Evolutionary conservation across 2,329 filamentous ascomycete species (phyloP), one percentile per base, ranked within the genome.

Genomic region (Stagonosporopsis rhizophila): DNA sequence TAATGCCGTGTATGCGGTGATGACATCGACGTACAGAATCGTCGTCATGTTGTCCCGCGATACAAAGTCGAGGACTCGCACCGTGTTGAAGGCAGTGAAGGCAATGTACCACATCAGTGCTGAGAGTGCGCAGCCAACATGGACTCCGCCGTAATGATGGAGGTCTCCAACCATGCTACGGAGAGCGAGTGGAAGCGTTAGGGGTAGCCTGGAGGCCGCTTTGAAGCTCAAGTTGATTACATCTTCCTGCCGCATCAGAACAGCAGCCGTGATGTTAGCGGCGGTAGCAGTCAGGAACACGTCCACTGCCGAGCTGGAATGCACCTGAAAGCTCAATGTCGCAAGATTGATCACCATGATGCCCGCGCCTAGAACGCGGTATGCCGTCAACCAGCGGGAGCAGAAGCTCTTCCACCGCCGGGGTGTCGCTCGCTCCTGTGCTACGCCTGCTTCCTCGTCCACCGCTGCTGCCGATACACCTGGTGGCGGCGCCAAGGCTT

Each of bases 91-190:
- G 4, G 66, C 66, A 2, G 74, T 68, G 56, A 81, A 77, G 41
- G 75, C 56, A n/a, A 77, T 66, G 64, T 79, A 82, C 81, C 81
- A 83, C 17, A 70, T 40, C 6, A 69, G 60, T 1, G 70, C 66
- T 7, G 72, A 68, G 3, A 75, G 40, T 1, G 72, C 69, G 17
- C 65, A 60, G 23, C 75, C 74, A 30, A 70, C 69, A 42, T 76
- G 75, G 2, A 75, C 48, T 7, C 74, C 73, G 1, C 75, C 75
- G 42, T 71, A 72, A 40, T 68, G 65, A 45, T 76, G 73, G 6
- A 73, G 61, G 44, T 67, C 61, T 25, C 69, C 68, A 15, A 73
- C 44, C 2, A 52, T 17, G 19, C 56, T 64, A 11, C 73, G 69
- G 2, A 74, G 8, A 11, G 58, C 34, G 4, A 75, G 44, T 1